phyloP scores from a whole-genome alignment of 441 rosid species.

The Dalechampia spathulata region DNA sequence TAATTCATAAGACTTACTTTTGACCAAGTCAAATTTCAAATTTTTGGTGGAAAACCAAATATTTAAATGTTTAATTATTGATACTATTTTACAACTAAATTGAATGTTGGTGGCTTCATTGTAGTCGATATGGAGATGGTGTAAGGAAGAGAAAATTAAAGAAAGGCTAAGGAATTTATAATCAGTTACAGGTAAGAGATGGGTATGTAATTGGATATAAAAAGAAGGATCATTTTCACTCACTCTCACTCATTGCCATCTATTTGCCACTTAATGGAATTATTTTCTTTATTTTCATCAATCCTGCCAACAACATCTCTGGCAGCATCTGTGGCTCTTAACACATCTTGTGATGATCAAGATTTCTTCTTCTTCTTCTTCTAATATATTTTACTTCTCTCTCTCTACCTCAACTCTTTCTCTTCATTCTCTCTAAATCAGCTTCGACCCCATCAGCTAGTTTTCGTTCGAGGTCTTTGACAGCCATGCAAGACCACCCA shows the following conservation, averaged over 20 bases:
- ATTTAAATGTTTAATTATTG: too few relatives aligned
- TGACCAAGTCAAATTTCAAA: too few relatives aligned
- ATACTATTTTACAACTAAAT: too few relatives aligned
- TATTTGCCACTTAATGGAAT: conserved; percentile 29
- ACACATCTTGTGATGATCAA: conserved; percentile 13
- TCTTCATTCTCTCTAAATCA: too few relatives aligned
- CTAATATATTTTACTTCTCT: too few relatives aligned
- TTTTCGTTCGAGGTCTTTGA: neutral
- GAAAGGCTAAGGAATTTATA: too few relatives aligned
- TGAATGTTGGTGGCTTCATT: too few relatives aligned
- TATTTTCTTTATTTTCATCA: conserved; percentile 11
- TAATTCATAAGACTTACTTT: too few relatives aligned
- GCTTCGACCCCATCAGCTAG: neutral
- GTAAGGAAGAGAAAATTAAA: too few relatives aligned
- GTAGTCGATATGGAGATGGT: too few relatives aligned
- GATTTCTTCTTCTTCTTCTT: neutral
- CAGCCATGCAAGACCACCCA: conserved; percentile 43
- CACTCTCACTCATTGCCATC: conserved; percentile 40
- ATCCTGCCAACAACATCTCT: conserved; percentile 39
- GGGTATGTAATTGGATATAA: conserved; percentile 7
- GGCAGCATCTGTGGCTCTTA: conserved; percentile 32
- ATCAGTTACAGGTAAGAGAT: conserved; percentile 23
- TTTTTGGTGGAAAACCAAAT: too few relatives aligned
- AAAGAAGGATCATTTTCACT: conserved; percentile 13
- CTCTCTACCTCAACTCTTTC: too few relatives aligned